phyloP scores from a whole-genome alignment of 257 asterid species.

The Cinchona pubescens region DNA sequence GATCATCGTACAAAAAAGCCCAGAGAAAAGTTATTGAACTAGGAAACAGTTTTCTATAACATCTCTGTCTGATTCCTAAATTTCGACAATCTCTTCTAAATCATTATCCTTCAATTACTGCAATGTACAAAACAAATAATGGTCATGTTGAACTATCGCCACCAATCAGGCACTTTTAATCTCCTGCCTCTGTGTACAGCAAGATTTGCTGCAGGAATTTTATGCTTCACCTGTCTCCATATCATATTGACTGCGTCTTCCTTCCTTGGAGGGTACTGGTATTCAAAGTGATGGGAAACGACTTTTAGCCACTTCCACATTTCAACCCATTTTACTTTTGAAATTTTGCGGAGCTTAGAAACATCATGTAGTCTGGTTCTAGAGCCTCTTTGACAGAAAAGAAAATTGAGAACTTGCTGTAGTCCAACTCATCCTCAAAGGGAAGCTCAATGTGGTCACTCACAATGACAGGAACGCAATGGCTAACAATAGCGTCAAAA shows the following conservation, averaged over 20 bases:
- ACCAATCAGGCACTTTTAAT: slow-evolving; percentile 90
- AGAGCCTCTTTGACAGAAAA: slow-evolving; percentile 66
- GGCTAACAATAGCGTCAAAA: slow-evolving; percentile 90
- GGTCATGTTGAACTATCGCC: slow-evolving; percentile 42
- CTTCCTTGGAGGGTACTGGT: slow-evolving; percentile 68
- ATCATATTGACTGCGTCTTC: slow-evolving; percentile 87
- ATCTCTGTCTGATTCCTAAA: neutral
- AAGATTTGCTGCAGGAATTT: slow-evolving; percentile 63
- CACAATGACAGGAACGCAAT: slow-evolving; percentile 88
- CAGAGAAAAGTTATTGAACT: neutral
- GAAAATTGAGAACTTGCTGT: slow-evolving; percentile 80
- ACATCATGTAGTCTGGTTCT: slow-evolving; percentile 58
- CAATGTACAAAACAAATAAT: slow-evolving; percentile 34
- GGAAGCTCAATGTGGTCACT: slow-evolving; percentile 92
- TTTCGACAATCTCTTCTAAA: neutral
- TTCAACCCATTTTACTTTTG: slow-evolving; percentile 57
- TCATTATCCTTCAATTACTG: neutral
- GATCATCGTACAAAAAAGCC: neutral
- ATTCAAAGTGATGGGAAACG: slow-evolving; percentile 76
- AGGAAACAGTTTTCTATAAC: neutral
- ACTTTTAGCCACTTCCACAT: slow-evolving; percentile 73
- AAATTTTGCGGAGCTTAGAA: slow-evolving; percentile 48
- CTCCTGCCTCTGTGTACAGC: slow-evolving; percentile 69
- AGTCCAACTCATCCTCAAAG: slow-evolving; percentile 78
- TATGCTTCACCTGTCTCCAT: slow-evolving; percentile 82